phyloP scores from a whole-genome alignment of 1,284 basidiomycete genomes.

The Polyporus tsugae region DNA sequence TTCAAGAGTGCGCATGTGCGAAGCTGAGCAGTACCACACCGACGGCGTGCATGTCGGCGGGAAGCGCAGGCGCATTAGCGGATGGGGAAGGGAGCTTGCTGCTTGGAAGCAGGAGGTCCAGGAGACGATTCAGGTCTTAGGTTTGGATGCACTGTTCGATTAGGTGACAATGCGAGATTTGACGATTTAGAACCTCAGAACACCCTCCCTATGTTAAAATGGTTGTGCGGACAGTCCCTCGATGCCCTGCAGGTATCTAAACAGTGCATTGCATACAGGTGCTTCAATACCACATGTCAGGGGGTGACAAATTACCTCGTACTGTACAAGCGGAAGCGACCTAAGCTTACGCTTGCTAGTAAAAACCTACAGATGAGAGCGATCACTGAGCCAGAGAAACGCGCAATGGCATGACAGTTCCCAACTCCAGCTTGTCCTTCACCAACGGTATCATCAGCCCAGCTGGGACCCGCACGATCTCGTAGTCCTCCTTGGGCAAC shows the following conservation, averaged over 20 bases:
- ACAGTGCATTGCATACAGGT: neutral
- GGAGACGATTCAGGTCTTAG: conserved; percentile 21
- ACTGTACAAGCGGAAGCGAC: too few species aligned
- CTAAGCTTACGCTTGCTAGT: too few species aligned
- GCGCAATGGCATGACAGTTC: conserved; percentile 12
- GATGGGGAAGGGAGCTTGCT: conserved; percentile 40
- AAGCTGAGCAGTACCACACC: conserved; percentile 21
- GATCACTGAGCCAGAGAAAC: conserved; percentile 1
- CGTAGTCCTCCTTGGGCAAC: conserved; percentile 33
- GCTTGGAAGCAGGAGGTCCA: conserved; percentile 37
- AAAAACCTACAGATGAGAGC: neutral
- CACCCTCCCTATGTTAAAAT: neutral
- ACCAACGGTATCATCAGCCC: conserved; percentile 19
- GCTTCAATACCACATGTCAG: neutral
- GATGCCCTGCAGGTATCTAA: neutral
- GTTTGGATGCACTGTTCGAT: neutral
- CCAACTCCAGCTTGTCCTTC: conserved; percentile 13
- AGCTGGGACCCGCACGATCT: conserved; percentile 18
- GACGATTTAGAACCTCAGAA: neutral
- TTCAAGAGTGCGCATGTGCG: conserved; percentile 37
- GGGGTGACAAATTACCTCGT: too few species aligned
- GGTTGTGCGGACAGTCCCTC: conserved; percentile 1
- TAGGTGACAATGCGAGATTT: neutral
- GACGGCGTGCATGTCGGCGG: conserved; percentile 38
- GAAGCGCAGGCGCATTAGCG: conserved; percentile 39